Percentiles rank a stretch among this genome's conserved stretches.
Evolutionary conservation across 345 rosid genomes (phyloP).

Genomic region (Barbarea vulgaris): DNA sequence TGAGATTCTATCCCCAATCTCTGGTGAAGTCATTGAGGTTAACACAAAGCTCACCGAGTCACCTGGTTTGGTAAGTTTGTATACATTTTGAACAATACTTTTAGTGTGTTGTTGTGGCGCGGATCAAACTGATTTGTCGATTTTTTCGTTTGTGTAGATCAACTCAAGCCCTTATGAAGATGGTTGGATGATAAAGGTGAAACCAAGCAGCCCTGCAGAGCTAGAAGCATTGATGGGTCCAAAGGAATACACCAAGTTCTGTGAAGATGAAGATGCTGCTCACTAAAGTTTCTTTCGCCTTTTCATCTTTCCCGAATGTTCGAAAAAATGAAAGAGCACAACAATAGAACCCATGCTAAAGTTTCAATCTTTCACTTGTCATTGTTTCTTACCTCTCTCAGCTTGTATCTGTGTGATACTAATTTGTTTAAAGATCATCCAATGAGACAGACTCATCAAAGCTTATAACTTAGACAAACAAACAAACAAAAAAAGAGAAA

Average conservation of each 20-base stretch:
- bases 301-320: neutral
- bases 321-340: neutral
- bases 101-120: neutral
- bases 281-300: conserved; percentile 50
- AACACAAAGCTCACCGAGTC: conserved; percentile 69
- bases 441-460: neutral
- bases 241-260: conserved; percentile 81
- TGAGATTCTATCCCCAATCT: conserved; percentile 83
- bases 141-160: conserved; percentile 17
- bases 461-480: neutral
- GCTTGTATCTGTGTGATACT: conserved; percentile 25
- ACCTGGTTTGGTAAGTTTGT: conserved; percentile 67
- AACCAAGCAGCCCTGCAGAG: conserved; percentile 80
- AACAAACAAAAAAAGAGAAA: neutral
- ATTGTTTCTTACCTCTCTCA: conserved; percentile 19
- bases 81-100: neutral
- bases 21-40: conserved; percentile 82
- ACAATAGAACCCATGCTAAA: conserved; percentile 16
- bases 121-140: neutral
- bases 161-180: conserved; percentile 87
- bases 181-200: conserved; percentile 98
- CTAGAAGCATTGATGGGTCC: conserved; percentile 74
- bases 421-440: conserved; percentile 23
- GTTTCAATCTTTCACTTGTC: conserved; percentile 30
- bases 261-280: conserved; percentile 92